Evolutionary conservation across 495 filamentous ascomycete genomes (phyloP).

Genomic region (Staphylotrichum longicolle): DNA sequence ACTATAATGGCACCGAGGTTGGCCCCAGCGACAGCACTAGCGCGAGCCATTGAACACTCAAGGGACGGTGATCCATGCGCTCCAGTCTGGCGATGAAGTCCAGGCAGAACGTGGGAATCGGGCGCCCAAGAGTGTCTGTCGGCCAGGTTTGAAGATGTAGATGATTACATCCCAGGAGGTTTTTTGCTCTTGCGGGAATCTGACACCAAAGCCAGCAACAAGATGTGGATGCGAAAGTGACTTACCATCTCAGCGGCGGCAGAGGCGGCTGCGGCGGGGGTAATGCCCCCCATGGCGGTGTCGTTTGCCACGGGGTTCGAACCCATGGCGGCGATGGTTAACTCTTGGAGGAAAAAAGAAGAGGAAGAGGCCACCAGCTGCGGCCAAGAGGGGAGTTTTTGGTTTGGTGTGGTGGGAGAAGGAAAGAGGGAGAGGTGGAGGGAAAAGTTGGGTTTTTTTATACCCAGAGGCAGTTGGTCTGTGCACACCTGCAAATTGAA

Average conservation of each 20-base stretch:
- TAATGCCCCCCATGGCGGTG: not conserved
- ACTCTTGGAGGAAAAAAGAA: too few relatives aligned
- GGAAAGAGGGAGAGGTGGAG: not conserved
- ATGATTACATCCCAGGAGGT: slow-evolving; percentile 3
- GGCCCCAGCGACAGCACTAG: not conserved
- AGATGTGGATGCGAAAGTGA: not conserved
- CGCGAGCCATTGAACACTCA: not conserved
- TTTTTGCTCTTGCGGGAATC: not conserved
- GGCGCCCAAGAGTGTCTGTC: not conserved
- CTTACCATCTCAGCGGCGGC: not conserved
- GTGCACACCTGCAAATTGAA: not conserved
- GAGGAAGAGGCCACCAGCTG: too few relatives aligned
- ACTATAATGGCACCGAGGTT: not conserved
- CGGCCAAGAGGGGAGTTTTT: not conserved
- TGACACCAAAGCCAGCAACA: not conserved
- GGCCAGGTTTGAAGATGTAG: slow-evolving; percentile 1
- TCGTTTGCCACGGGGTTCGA: not conserved
- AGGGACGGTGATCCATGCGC: not conserved
- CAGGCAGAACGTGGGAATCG: not conserved
- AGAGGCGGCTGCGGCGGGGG: not conserved
- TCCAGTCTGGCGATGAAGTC: not conserved
- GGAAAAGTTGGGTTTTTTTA: not conserved
- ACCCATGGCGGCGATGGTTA: not conserved
- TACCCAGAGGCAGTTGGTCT: slow-evolving; percentile 1
- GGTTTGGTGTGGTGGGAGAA: not conserved